These are phyloP conservation scores for Cladobotryum mycophilum DNA, from an alignment of 2,329 filamentous ascomycete species.

Conservation along the genomic window DNA sequence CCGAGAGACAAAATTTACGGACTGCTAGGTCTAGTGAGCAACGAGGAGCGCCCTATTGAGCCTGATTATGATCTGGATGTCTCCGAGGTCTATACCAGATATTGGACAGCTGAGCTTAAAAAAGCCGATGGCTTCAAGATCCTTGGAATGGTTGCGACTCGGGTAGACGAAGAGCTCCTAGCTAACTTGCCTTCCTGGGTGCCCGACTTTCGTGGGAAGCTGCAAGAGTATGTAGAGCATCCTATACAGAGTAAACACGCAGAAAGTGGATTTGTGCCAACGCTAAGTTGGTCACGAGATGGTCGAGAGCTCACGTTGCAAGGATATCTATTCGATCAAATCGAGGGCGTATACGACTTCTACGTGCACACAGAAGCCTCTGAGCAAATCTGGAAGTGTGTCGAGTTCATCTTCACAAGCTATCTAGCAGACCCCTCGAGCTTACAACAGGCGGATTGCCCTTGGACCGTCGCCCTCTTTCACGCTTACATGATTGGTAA, in stretches of 20 bases:
- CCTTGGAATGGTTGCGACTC: background rate
- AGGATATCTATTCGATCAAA: background rate
- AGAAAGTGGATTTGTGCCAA: background rate
- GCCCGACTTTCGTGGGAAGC: background rate
- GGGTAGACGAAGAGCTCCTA: background rate
- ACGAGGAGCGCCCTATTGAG: background rate
- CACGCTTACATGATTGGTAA: background rate
- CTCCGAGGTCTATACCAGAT: background rate
- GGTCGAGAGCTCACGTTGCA: background rate
- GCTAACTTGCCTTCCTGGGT: background rate
- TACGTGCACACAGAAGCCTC: background rate
- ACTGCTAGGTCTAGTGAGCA: background rate
- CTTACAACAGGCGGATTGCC: background rate
- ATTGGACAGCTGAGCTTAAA: background rate
- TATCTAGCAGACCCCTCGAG: background rate
- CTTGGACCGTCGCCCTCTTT: background rate
- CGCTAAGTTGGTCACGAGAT: background rate
- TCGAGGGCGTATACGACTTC: background rate
- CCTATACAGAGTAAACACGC: background rate
- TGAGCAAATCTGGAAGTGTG: background rate
- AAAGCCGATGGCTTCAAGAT: background rate
- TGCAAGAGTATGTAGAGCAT: background rate
- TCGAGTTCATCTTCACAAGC: background rate
- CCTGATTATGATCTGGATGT: slow-evolving; percentile 1
- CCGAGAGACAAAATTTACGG: slow-evolving; percentile 3